Conservation (phyloP, 768 basidiomycete genomes). For the Leccinum fibrillosum region DNA sequence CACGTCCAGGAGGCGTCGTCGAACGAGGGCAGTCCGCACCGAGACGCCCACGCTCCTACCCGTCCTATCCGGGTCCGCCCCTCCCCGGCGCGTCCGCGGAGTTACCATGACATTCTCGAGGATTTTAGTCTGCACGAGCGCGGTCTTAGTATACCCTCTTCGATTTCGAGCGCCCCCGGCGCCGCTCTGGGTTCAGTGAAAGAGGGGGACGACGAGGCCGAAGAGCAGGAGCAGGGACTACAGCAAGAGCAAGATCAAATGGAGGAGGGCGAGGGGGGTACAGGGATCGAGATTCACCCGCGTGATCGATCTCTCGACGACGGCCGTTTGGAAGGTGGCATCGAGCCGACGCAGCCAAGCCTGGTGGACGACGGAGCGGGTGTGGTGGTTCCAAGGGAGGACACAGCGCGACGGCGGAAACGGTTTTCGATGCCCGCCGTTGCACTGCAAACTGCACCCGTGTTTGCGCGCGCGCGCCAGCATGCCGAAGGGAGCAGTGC, state of each 20-base stretch:
- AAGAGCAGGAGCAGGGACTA: neutral
- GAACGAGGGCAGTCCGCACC: neutral
- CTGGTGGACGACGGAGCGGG: slow-evolving; percentile 3
- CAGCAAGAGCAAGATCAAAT: neutral
- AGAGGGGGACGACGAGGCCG: slow-evolving; percentile 18
- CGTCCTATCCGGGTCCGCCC: slow-evolving; percentile 32
- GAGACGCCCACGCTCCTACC: neutral
- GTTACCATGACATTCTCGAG: slow-evolving; percentile 64
- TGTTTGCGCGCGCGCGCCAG: slow-evolving; percentile 53
- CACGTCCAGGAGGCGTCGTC: neutral
- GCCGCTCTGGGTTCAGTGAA: slow-evolving; percentile 20
- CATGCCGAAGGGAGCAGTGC: slow-evolving; percentile 11
- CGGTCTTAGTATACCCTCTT: slow-evolving; percentile 28
- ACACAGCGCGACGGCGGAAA: slow-evolving; percentile 60
- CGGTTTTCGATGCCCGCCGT: slow-evolving; percentile 78
- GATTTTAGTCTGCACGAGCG: slow-evolving; percentile 49
- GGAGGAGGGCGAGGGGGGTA: neutral
- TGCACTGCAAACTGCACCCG: slow-evolving; percentile 68
- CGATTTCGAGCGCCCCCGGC: slow-evolving; percentile 28
- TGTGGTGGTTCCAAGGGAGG: slow-evolving; percentile 40
- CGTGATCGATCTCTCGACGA: neutral
- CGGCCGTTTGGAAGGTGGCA: slow-evolving; percentile 5
- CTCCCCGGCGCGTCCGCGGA: slow-evolving; percentile 47
- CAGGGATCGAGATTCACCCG: neutral
- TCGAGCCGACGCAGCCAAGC: neutral